These are phyloP conservation scores for Cladosporium oxysporum DNA, from an alignment of 2,329 filamentous ascomycete genomes.

Conservation along the genomic window DNA sequence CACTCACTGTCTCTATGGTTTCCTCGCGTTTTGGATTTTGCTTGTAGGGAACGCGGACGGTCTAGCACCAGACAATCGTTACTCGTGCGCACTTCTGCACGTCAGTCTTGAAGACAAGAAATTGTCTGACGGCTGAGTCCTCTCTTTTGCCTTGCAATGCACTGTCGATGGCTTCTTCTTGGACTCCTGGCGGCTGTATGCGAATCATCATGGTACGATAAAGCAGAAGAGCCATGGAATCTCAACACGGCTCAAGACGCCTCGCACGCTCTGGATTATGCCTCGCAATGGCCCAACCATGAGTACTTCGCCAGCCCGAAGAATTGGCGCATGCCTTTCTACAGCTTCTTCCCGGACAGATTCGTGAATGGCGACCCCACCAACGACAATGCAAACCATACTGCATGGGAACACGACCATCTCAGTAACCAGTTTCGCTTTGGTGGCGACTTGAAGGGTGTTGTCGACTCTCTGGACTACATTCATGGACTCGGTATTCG, in stretches of 20 bases:
- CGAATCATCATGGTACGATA: conserved; percentile 46
- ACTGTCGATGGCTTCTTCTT: conserved; percentile 4
- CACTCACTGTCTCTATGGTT: conserved; percentile 1
- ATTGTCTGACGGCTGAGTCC: not conserved
- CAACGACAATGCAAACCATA: conserved; percentile 65
- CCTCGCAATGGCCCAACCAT: conserved; percentile 56
- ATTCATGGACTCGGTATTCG: conserved; percentile 64
- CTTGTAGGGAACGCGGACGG: conserved; percentile 1
- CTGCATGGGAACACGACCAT: conserved; percentile 61
- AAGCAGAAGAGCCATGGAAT: conserved; percentile 56
- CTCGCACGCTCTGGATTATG: conserved; percentile 59
- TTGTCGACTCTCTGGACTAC: conserved; percentile 64
- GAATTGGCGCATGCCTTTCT: conserved; percentile 67
- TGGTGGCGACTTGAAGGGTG: conserved; percentile 61
- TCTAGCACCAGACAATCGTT: not conserved
- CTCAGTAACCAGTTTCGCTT: conserved; percentile 63
- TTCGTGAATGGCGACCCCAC: conserved; percentile 66
- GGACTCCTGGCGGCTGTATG: not conserved
- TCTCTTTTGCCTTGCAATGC: not conserved
- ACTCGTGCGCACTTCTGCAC: not conserved
- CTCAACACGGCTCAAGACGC: conserved; percentile 61
- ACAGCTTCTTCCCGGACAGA: conserved; percentile 64
- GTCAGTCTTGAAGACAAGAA: not conserved
- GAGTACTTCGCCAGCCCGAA: conserved; percentile 56
- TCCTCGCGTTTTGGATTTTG: not conserved